Base-by-base conservation (phyloP, 768 basidiomycete genomes). In the Krasilnikovozyma curviuscula region DNA sequence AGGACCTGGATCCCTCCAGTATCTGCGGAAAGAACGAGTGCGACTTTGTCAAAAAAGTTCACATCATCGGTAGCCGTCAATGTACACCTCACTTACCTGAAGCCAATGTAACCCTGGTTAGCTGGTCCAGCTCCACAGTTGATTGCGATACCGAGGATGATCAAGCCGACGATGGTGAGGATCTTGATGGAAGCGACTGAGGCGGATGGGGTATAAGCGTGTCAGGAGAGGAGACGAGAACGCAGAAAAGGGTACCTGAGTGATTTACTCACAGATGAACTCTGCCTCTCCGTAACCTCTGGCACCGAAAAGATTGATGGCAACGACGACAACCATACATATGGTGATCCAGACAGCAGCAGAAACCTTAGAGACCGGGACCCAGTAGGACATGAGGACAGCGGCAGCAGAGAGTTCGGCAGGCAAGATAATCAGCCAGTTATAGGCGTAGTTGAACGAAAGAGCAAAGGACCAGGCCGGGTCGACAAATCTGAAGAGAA, bases 111-210 rank as follows among this genome's bases (percentile, higher is more conserved):
- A 6, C 45, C 40, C 8, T 81, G 79, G 56, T 73, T 65, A 7
- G 41, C 19, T 0, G 85, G 86, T 2, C 83, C 88, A 49, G 84
- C 86, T 54, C 89, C 89, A 34, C 85, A 76, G 61, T 86, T 83
- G 53, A 91, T 67, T 28, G 89, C 69, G 60, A 86, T 71, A 28
- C 69, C 72, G 52, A 71, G 63, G 55, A 75, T 71, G 58, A 73
- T 70, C n/a, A 66, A 54, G 31, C 62, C 63, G 40, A 58, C 49
- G 48, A 66, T 61, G 49, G 63, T 59, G 53, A 89, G 64, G n/a
- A 91, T 81, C 64, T 89, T 89, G 68, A 91, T 83, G 7, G 81
- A 83, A 70, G 83, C 83, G 60, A 88, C 88, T 41, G 77, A 69
- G 59, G 89, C 46, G 40, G 46, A 44, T 3, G 39, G 14, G 5